Percentiles rank a stretch among this genome's conserved stretches.
Evolutionary conservation across 805 yeast genomes (phyloP).

Genomic region (Starmerella scarabaei): DNA sequence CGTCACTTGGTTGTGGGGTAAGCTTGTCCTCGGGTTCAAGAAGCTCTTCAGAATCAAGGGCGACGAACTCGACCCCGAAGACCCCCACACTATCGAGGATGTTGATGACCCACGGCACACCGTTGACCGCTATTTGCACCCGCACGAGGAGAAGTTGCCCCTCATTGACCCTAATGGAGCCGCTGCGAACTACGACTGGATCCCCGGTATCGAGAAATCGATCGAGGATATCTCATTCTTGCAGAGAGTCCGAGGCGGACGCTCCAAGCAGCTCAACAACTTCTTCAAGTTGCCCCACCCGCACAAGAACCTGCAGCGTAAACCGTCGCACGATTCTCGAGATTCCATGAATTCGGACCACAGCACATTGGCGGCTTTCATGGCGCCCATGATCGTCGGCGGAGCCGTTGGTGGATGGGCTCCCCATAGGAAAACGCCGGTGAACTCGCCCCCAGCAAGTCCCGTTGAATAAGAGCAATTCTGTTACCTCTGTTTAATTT

Average conservation of each 20-base stretch:
- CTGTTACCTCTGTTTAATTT: not conserved
- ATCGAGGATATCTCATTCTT: constrained; percentile 28
- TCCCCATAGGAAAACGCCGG: constrained; percentile 7
- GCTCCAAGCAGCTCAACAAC: constrained; percentile 21
- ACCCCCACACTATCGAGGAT: constrained; percentile 11
- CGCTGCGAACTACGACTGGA: constrained; percentile 26
- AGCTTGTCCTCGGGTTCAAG: constrained; percentile 7
- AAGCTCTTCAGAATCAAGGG: constrained; percentile 15
- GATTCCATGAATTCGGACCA: constrained; percentile 12
- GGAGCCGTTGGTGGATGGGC: constrained; percentile 43
- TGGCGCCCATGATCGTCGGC: constrained; percentile 45
- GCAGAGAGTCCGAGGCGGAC: constrained; percentile 31
- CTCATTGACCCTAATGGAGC: constrained; percentile 4
- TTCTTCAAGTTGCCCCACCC: constrained; percentile 4
- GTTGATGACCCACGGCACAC: constrained; percentile 5
- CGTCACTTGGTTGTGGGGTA: constrained; percentile 14
- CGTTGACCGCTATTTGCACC: constrained; percentile 7
- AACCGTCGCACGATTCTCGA: constrained; percentile 4
- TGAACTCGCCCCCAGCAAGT: not conserved
- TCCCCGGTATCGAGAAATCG: constrained; percentile 31
- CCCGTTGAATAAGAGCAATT: not conserved
- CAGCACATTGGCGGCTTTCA: constrained; percentile 22
- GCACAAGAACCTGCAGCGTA: too few relatives aligned
- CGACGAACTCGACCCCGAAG: constrained; percentile 18
- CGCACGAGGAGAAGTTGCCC: constrained; percentile 1